Evolutionary conservation across 306 rosid genomes (phyloP).

Genomic region (Trifolium subterraneum): DNA sequence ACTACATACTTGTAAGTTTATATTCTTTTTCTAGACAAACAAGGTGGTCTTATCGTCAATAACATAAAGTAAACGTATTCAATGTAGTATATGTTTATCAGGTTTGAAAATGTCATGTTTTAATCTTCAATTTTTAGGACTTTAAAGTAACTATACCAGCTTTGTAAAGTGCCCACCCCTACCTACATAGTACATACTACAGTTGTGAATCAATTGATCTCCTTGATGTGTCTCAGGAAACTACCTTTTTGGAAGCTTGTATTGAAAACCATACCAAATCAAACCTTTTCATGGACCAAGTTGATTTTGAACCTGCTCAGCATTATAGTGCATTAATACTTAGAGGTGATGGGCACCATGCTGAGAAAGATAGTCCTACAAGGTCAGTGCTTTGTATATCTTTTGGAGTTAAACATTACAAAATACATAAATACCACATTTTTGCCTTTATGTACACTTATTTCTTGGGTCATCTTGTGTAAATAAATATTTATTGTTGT

Average conservation of each 20-base stretch:
- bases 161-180: constrained; percentile 25
- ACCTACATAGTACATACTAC: constrained; percentile 28
- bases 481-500: constrained; percentile 24
- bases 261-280: constrained; percentile 97
- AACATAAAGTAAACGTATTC: background rate
- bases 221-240: constrained; percentile 66
- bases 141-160: constrained; percentile 32
- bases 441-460: constrained; percentile 18
- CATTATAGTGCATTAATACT: constrained; percentile 78
- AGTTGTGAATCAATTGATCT: constrained; percentile 36
- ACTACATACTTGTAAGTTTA: constrained; percentile 49
- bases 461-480: constrained; percentile 3
- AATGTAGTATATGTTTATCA: constrained; percentile 23
- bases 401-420: constrained; percentile 31
- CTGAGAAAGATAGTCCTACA: constrained; percentile 52
- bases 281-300: constrained; percentile 98
- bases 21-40: constrained; percentile 30
- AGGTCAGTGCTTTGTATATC: constrained; percentile 54
- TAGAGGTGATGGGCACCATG: constrained; percentile 67
- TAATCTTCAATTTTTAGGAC: constrained; percentile 13
- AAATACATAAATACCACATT: constrained; percentile 15
- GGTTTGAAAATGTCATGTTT: constrained; percentile 25
- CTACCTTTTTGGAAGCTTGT: constrained; percentile 96
- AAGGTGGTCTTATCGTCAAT: constrained; percentile 18
- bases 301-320: constrained; percentile 93